Evolutionary conservation across 306 rosid genomes (phyloP), one percentile per base, ranked within the genome.

Genomic region (Prinsepia uniflora): DNA sequence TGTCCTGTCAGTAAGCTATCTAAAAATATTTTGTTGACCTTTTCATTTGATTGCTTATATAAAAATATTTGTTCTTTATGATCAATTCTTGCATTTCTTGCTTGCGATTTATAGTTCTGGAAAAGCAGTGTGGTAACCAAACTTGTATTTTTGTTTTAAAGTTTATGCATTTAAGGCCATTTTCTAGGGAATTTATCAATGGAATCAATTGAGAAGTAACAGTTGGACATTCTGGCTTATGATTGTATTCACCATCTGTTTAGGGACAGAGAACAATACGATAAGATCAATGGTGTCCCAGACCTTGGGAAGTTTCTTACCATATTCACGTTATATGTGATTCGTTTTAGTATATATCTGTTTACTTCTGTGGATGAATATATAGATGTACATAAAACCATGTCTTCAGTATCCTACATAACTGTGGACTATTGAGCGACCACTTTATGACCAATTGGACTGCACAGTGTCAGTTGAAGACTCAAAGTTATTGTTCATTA

Each of bases 1-100:
- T 45, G 55, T 50, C 66, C 69, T 59, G 86, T 79, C 17, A 79
- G 86, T 75, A 63, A 64, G 17, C 75, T 24, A 68, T 42, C 70
- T 52, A 36, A 9, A 20, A 64, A 36, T 17, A 14, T 71, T 6
- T n/a, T 24, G 30, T 34, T 62, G 18, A n/a, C 39, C 30, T 47
- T 41, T 3, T 34, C 46, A 59, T 70, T 42, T 41, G 20, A 20
- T 45, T 46, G 46, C 40, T 56, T 64, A 55, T 30, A 53, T 53
- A 11, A 7, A 40, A 55, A 47, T 41, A 5, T 20, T 7, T 59
- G n/a, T 24, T 55, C 22, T 48, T 18, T 8, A 6, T 7, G 46
- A 56, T 24, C 58, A 67, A 20, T 7, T 18, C 10, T 42, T 41
- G 65, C 57, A 48, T 34, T 7, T 18, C 42, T 72, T 49, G 0